A percentile compares a stretch with the other conserved stretches of the same genome.
phyloP scores from a whole-genome alignment of 2,329 filamentous ascomycete species.

The Huntiella bhutanensis region DNA sequence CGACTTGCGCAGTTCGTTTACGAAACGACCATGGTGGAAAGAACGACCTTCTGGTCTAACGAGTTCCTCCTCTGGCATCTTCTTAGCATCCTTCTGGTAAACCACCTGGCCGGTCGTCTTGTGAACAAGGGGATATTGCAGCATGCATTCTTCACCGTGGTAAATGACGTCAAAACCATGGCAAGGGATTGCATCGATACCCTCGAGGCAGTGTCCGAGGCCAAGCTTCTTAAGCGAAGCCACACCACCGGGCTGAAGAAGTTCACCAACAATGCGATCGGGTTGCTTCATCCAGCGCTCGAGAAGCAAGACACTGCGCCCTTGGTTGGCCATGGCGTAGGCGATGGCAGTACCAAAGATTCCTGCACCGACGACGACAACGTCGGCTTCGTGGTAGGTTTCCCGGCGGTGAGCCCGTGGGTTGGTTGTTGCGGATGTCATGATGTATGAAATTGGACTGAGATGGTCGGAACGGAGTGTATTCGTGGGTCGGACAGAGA shows the following conservation, averaged over 20 bases:
- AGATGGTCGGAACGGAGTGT: no score
- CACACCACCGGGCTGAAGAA: conserved; percentile 84
- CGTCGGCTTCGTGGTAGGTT: conserved; percentile 49
- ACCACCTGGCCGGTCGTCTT: conserved; percentile 23
- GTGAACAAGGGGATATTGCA: conserved; percentile 57
- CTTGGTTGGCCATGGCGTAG: conserved; percentile 69
- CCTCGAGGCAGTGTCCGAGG: conserved; percentile 63
- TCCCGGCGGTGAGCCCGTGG: conserved; percentile 1
- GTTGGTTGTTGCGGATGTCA: background rate
- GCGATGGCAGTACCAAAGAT: conserved; percentile 78
- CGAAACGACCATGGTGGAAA: conserved; percentile 93
- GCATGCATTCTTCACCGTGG: conserved; percentile 50
- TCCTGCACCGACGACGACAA: conserved; percentile 83
- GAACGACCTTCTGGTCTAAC: conserved; percentile 48
- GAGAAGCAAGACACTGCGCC: conserved; percentile 73
- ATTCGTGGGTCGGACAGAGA: no score
- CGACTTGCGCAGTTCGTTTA: conserved; percentile 58
- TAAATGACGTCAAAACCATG: conserved; percentile 80
- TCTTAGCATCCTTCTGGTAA: conserved; percentile 16
- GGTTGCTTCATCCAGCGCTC: conserved; percentile 83
- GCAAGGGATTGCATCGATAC: conserved; percentile 68
- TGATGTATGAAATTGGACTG: background rate
- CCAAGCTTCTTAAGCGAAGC: conserved; percentile 64
- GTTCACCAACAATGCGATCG: conserved; percentile 85
- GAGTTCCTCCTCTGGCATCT: conserved; percentile 19